Conservation (phyloP, 306 rosid genomes). For the Cyclanthera cordifolia region DNA sequence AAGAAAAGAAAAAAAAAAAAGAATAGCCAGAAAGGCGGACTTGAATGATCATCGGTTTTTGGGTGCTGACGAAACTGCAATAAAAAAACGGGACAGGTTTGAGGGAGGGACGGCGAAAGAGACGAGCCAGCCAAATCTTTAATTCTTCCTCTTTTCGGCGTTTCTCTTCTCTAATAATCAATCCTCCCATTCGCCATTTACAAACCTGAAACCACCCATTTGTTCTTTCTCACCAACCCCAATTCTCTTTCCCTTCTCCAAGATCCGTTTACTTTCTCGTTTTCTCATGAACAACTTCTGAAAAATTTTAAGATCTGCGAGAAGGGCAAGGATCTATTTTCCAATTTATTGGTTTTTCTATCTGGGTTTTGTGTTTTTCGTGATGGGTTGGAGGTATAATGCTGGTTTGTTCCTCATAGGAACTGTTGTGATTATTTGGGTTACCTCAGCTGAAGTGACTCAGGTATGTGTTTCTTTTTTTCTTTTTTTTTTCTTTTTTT, state of each 20-base stretch:
- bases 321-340: no score
- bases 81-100: background rate
- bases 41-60: background rate
- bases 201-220: background rate
- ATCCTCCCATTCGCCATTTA: no score
- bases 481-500: background rate
- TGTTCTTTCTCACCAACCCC: constrained; percentile 4
- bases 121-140: background rate
- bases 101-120: constrained; percentile 8
- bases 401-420: constrained; percentile 74
- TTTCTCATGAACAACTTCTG: no score
- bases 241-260: background rate
- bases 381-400: constrained; percentile 70
- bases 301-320: constrained; percentile 1
- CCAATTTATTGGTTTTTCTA: constrained; percentile 1
- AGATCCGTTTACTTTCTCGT: background rate
- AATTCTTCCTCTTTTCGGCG: background rate
- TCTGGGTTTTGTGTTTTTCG: constrained; percentile 26
- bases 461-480: constrained; percentile 39
- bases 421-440: constrained; percentile 86
- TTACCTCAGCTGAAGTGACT: constrained; percentile 91
- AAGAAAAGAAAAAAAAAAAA: background rate
- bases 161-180: background rate
- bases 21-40: background rate
- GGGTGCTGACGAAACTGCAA: background rate